These are phyloP conservation scores for Cercophora sp. DNA, from an alignment of 495 filamentous ascomycete genomes.

Conservation along the genomic window DNA sequence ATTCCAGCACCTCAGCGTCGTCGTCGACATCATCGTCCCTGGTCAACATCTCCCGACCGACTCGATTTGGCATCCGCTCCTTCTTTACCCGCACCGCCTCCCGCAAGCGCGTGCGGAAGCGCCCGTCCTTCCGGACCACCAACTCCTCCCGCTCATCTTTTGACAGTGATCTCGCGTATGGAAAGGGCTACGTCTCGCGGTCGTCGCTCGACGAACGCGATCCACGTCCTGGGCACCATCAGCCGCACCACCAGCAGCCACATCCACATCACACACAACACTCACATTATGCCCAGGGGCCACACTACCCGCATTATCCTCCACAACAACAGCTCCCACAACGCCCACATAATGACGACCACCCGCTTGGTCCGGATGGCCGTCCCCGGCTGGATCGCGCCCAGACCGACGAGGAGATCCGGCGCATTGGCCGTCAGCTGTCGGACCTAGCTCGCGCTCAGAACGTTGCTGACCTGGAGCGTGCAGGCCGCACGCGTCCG, in stretches of 20 bases:
- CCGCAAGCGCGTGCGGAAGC: slow-evolving; percentile 41
- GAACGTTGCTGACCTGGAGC: slow-evolving; percentile 39
- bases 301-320: neutral
- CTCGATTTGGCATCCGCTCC: slow-evolving; percentile 37
- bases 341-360: neutral
- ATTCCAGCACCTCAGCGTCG: slow-evolving; percentile 36
- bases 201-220: slow-evolving; percentile 10
- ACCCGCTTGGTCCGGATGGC: slow-evolving; percentile 26
- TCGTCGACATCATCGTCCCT: slow-evolving; percentile 46
- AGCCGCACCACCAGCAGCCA: slow-evolving; percentile 17
- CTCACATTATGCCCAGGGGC: neutral
- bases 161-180: slow-evolving; percentile 52
- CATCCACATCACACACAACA: slow-evolving; percentile 13
- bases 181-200: slow-evolving; percentile 48
- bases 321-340: slow-evolving; percentile 1
- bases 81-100: slow-evolving; percentile 38
- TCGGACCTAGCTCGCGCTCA: slow-evolving; percentile 41
- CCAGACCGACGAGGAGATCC: slow-evolving; percentile 48
- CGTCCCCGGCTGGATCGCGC: slow-evolving; percentile 25
- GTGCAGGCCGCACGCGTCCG: slow-evolving; percentile 35
- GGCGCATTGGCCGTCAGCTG: slow-evolving; percentile 43
- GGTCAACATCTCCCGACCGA: slow-evolving; percentile 39
- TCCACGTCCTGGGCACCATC: slow-evolving; percentile 5
- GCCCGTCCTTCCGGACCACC: slow-evolving; percentile 38
- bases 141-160: slow-evolving; percentile 48